Conservation (phyloP, 2,329 filamentous ascomycete genomes). For the Ophiostoma himal-ulmi region DNA sequence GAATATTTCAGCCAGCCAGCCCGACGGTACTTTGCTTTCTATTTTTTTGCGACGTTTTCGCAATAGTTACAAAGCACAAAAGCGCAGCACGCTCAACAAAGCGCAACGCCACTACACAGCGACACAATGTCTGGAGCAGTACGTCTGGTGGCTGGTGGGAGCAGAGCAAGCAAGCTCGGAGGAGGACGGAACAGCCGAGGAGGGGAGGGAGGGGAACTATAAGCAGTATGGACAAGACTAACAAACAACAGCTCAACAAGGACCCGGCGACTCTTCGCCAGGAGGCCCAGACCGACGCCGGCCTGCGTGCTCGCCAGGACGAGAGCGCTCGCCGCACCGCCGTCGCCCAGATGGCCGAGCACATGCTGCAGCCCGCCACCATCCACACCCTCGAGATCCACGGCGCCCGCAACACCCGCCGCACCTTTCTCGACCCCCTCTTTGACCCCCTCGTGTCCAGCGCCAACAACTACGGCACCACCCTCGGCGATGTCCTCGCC, state of each 20-base stretch:
- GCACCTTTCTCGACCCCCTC: constrained; percentile 73
- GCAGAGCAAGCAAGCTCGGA: not conserved
- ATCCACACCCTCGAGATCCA: constrained; percentile 81
- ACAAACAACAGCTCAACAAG: constrained; percentile 18
- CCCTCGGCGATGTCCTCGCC: constrained; percentile 69
- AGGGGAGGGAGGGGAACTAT: not conserved
- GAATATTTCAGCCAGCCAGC: not conserved
- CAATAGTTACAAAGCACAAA: not conserved
- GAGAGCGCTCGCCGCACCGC: constrained; percentile 22
- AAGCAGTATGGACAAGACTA: not conserved
- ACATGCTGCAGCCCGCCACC: constrained; percentile 79
- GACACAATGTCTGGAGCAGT: constrained; percentile 10
- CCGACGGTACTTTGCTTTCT: not conserved
- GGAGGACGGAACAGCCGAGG: not conserved
- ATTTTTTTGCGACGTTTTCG: not conserved
- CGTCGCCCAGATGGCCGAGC: constrained; percentile 52
- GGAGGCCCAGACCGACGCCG: constrained; percentile 22
- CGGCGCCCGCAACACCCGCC: constrained; percentile 76
- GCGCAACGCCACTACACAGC: constrained; percentile 1
- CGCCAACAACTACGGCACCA: constrained; percentile 62
- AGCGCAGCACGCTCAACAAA: not conserved
- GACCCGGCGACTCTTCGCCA: constrained; percentile 22
- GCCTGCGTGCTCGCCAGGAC: constrained; percentile 18
- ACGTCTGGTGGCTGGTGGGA: not conserved
- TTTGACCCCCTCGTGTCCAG: constrained; percentile 70